These are phyloP conservation scores for Beauveria brongniartii DNA, from an alignment of 2,329 filamentous ascomycete genomes.

Conservation along the genomic window DNA sequence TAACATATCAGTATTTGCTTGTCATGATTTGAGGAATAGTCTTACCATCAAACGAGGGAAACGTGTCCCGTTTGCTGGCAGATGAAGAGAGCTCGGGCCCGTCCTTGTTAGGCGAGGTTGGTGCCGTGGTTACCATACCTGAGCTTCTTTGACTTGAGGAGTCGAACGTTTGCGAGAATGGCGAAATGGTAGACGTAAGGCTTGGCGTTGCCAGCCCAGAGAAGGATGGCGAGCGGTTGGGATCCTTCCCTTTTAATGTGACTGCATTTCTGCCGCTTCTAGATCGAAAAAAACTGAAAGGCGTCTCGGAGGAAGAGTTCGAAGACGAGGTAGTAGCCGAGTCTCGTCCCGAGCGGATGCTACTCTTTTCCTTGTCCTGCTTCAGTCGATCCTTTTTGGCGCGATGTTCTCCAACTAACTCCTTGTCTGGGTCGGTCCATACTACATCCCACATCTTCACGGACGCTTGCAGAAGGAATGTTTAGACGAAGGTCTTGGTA, in stretches of 20 bases:
- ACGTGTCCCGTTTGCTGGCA: neutral
- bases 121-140: conserved; percentile 10
- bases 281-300: conserved; percentile 9
- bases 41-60: conserved; percentile 8
- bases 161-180: conserved; percentile 19
- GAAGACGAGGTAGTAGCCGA: conserved; percentile 16
- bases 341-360: conserved; percentile 21
- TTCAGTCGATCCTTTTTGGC: conserved; percentile 33
- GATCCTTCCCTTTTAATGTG: conserved; percentile 15
- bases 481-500: neutral
- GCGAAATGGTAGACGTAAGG: conserved; percentile 20
- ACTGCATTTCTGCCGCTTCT: conserved; percentile 16
- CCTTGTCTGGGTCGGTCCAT: conserved; percentile 47
- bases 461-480: neutral
- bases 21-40: neutral
- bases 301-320: conserved; percentile 13
- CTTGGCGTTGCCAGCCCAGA: conserved; percentile 20
- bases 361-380: conserved; percentile 23
- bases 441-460: conserved; percentile 49
- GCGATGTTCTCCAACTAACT: conserved; percentile 45
- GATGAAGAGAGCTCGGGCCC: neutral
- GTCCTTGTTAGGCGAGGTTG: conserved; percentile 7
- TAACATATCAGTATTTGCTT: neutral
- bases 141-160: conserved; percentile 19
- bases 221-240: conserved; percentile 15